A percentile compares a stretch with the other conserved stretches of the same genome.
phyloP scores from a whole-genome alignment of 805 yeast species.

The Ascoidea asiatica region DNA sequence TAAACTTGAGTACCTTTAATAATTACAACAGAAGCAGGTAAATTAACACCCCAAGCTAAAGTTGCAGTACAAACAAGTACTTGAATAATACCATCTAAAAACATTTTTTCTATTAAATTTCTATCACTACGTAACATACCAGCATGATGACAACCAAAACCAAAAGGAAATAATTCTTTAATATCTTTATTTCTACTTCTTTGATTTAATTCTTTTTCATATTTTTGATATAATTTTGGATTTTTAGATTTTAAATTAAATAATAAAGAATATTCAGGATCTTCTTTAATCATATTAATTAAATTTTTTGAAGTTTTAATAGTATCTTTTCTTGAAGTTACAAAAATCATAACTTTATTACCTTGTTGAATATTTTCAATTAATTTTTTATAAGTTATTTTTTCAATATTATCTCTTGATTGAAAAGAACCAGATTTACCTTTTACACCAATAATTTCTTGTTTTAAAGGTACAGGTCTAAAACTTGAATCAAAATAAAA shows the following conservation, averaged over 20 bases:
- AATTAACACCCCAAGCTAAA: conserved; percentile 97
- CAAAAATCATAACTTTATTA: conserved; percentile 92
- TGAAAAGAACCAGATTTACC: conserved; percentile 74
- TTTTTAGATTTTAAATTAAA: conserved; percentile 35
- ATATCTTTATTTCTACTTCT: conserved; percentile 67
- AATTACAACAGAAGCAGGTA: conserved; percentile 96
- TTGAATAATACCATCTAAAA: conserved; percentile 70
- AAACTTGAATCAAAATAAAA: conserved; percentile 89
- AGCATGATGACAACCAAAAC: conserved; percentile 94
- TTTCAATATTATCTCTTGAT: conserved; percentile 58
- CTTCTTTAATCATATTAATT: conserved; percentile 50
- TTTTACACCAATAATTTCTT: conserved; percentile 72
- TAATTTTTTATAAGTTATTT: conserved; percentile 63
- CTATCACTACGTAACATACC: conserved; percentile 91
- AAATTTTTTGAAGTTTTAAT: conserved; percentile 66
- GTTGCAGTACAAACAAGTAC: conserved; percentile 95
- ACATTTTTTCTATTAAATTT: conserved; percentile 79
- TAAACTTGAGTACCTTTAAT: conserved; percentile 95
- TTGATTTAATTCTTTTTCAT: conserved; percentile 47
- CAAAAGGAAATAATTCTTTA: conserved; percentile 63
- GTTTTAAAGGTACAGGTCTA: conserved; percentile 88
- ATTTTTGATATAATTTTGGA: conserved; percentile 22
- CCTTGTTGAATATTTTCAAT: conserved; percentile 53
- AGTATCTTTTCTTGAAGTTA: conserved; percentile 91
- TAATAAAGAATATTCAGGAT: conserved; percentile 42